A percentile compares a stretch with the other conserved stretches of the same genome.
phyloP scores from a whole-genome alignment of 129 eudicot species.

The Centrapalus pauciflorus region DNA sequence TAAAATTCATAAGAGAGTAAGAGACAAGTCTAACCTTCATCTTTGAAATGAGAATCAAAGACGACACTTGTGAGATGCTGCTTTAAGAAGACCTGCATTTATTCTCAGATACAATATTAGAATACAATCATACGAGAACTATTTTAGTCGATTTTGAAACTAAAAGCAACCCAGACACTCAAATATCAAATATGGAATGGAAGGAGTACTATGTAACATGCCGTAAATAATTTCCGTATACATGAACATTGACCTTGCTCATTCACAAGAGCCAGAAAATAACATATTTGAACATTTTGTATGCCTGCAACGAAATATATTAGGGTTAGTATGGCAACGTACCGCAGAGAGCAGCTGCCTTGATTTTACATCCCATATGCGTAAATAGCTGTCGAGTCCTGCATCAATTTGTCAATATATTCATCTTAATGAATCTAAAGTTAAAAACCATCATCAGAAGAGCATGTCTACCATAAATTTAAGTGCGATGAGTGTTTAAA shows the following conservation, averaged over 20 bases:
- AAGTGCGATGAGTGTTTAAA: not conserved
- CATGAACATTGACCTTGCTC: not conserved
- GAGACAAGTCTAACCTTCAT: conserved; percentile 54
- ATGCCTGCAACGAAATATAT: not conserved
- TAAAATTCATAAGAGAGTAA: not conserved
- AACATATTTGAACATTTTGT: not conserved
- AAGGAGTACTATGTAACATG: not conserved
- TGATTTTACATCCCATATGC: conserved; percentile 83
- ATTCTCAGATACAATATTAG: not conserved
- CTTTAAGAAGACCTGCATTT: conserved; percentile 83
- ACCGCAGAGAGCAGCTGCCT: conserved; percentile 97
- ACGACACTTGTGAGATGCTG: conserved; percentile 76
- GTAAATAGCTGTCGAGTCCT: conserved; percentile 93
- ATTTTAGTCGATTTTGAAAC: no score
- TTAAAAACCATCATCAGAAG: not conserved
- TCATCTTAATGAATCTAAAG: not conserved
- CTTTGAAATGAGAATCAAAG: conserved; percentile 64
- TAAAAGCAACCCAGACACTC: not conserved
- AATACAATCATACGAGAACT: not conserved
- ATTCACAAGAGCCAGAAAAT: not conserved
- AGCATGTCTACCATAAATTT: not conserved
- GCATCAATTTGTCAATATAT: conserved; percentile 5
- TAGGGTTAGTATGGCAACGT: conserved; percentile 22
- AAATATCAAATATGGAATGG: not conserved
- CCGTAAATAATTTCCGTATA: not conserved